Evolutionary conservation across 352 stramenopile genomes (phyloP).

Genomic region (Thalassiosira mediterranea): DNA sequence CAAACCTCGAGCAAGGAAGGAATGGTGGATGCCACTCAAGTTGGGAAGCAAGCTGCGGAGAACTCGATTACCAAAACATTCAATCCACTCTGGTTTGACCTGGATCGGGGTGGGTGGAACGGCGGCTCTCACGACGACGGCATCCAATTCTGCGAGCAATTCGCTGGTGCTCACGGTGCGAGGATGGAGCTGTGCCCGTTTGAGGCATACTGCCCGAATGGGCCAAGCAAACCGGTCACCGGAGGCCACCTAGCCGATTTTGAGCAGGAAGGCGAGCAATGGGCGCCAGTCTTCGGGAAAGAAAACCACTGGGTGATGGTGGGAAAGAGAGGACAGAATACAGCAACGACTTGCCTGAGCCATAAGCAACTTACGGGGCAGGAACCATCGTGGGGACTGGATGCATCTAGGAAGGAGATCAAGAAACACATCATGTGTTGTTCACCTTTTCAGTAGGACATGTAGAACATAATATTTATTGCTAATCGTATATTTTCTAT

Average conservation of each 20-base stretch:
- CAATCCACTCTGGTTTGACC: conserved; percentile 9
- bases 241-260: conserved; percentile 31
- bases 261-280: conserved; percentile 27
- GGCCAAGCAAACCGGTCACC: conserved; percentile 20
- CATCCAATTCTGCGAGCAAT: conserved; percentile 19
- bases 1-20: too few relatives aligned
- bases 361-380: conserved; percentile 26
- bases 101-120: conserved; percentile 19
- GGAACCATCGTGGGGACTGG: conserved; percentile 43
- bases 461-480: not conserved
- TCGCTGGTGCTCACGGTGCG: conserved; percentile 2
- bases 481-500: not conserved
- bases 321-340: too few relatives aligned
- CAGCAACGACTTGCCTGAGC: conserved; percentile 29
- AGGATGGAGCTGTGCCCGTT: conserved; percentile 24
- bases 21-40: conserved; percentile 3
- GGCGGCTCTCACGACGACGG: conserved; percentile 28
- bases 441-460: conserved; percentile 7
- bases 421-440: conserved; percentile 52
- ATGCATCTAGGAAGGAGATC: conserved; percentile 29
- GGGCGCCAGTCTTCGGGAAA: conserved; percentile 30
- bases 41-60: not conserved
- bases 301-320: conserved; percentile 51
- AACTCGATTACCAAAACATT: conserved; percentile 1
- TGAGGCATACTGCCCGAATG: conserved; percentile 31